A percentile compares a stretch with the other conserved stretches of the same genome.
Evolutionary conservation across 2,329 filamentous ascomycete genomes (phyloP).

Genomic region (Lachnellula suecica): DNA sequence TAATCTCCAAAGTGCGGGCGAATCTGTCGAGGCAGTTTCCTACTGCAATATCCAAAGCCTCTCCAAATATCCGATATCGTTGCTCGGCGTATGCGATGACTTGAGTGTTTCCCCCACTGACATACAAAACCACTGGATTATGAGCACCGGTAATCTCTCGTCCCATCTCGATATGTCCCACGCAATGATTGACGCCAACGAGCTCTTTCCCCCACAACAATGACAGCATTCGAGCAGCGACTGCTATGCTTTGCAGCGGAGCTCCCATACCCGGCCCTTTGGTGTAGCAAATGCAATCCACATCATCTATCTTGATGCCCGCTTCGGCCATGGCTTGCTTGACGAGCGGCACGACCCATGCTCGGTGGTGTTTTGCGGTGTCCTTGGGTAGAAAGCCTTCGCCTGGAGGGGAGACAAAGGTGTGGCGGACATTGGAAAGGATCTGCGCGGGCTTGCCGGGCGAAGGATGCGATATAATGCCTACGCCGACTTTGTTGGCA

Average conservation of each 20-base stretch:
- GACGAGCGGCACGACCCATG: constrained; percentile 80
- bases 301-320: constrained; percentile 56
- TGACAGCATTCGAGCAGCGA: constrained; percentile 78
- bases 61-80: constrained; percentile 95
- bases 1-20: constrained; percentile 84
- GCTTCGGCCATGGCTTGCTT: constrained; percentile 76
- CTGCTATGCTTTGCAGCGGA: constrained; percentile 80
- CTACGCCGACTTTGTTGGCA: constrained; percentile 96
- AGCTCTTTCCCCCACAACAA: constrained; percentile 87
- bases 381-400: constrained; percentile 96
- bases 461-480: constrained; percentile 77
- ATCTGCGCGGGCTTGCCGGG: constrained; percentile 56
- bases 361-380: constrained; percentile 87
- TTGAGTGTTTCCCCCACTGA: constrained; percentile 94
- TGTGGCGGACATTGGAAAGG: constrained; percentile 92
- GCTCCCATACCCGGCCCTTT: constrained; percentile 96
- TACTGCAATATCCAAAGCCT: constrained; percentile 95
- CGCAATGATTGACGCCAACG: constrained; percentile 95
- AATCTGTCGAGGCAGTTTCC: constrained; percentile 97
- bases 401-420: constrained; percentile 86
- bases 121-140: constrained; percentile 94
- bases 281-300: constrained; percentile 95
- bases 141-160: constrained; percentile 84
- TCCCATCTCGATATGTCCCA: constrained; percentile 99
- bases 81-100: constrained; percentile 95